Evolutionary conservation across 345 rosid species (phyloP), one percentile per base, ranked within the genome.

Genomic region (Citropsis articulata): DNA sequence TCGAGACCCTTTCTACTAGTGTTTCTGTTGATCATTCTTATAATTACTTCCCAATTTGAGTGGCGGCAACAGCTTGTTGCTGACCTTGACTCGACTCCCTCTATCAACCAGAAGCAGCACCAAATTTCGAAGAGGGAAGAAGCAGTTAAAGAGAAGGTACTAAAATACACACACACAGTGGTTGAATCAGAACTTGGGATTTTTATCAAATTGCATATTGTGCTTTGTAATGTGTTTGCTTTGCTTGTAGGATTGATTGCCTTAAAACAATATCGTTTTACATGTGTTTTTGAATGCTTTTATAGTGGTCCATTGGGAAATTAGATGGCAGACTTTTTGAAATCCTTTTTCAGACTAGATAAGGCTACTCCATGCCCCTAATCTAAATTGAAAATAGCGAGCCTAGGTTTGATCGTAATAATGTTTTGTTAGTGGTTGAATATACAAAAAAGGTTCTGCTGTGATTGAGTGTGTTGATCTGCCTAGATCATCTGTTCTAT

Each of bases 1-100:
- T 88, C 95, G 57, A 92, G 98, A 79, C 93, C 94, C 28, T 85
- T 95, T 85, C 31, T 95, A 53, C 91, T 95, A 0, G 94, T 90
- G 22, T 95, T 90, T 83, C 88, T 95, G 42, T 85, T 93, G 78
- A 81, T 95, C 16, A 79, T 91, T 83, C 91, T 93, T 57, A 88
- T 95, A 60, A 89, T 92, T 56, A 93, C 98, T 27, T 93, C 94
- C 71, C 98, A 92, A 68, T 95, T 95, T 72, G 98, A 95, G 79
- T 95, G 98, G 98, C 91, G 91, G 76, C 97, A 93, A 79, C 97
- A 88, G 48, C 91, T 93, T 60, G 85, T 93, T 76, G 83, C 63
- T 28, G 98, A 95, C 80, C 80, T 86, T 66, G 98, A 91, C 45
- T 53, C 83, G 8, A 72, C 84, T 68, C 88, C 91, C 6, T 83